Evolutionary conservation across 2,329 filamentous ascomycete genomes (phyloP), one percentile per base, ranked within the genome.

Genomic region (Iodosphaeria phyllophila): DNA sequence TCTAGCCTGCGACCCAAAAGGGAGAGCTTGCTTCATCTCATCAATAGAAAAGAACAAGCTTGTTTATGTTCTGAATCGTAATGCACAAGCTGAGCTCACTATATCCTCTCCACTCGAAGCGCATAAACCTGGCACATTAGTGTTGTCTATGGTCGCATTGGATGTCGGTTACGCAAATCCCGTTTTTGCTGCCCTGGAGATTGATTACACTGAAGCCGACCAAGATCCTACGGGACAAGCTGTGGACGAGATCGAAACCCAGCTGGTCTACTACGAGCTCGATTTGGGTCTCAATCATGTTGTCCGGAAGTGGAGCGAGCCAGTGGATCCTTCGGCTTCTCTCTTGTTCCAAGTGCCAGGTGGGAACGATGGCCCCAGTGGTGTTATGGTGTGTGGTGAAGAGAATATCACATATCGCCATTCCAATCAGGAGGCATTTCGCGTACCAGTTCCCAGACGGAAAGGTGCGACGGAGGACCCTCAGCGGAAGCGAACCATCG

Each of bases 11-110:
- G 89, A 99, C 43, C 89, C 89, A 15, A 92, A 92, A 51, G 89
- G 89, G 28, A 72, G 89, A 55, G 91, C 91, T 28, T 92, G 86
- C 44, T 64, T 99, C 45, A 79, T 95, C 32, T 83, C 89, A 7
- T 86, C 84, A 5, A 65, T 86, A 28, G 91, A 99, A 56, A 98
- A 98, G 65, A 98, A 95, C 58, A 98, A 98, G 58, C 75, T 99
- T 28, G 89, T 98, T 37, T 99, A 98, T 52, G 86, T 98, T 41
- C 63, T 98, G 37, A 95, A 95, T 51, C 75, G 91, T 35, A 92
- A 92, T 52, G 69, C 83, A 3, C 82, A 95, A 51, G 84, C 84
- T 11, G 80, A 92, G 48, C 69, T 98, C 40, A 91, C 84, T 20
- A 98, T 98, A 25, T 98, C 89, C 5, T 98, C 89, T 9, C 89